Percentiles rank a stretch among this genome's conserved stretches.
phyloP scores from a whole-genome alignment of 2,329 filamentous ascomycete species.

The Fusarium acutatum region DNA sequence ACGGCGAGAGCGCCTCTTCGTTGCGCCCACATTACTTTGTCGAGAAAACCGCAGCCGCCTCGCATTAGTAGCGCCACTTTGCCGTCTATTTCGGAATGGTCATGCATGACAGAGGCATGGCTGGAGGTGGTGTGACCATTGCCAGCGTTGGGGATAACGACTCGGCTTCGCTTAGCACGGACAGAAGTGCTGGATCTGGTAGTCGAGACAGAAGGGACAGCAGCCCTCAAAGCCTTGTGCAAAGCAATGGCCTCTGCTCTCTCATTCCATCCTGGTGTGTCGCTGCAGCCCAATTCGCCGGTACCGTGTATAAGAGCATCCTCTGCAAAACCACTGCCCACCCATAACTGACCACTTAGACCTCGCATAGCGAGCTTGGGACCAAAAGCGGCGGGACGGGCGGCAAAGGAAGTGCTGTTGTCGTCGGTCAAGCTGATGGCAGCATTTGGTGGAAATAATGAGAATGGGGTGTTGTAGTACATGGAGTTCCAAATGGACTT shows the following conservation, averaged over 20 bases:
- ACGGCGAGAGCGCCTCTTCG: constrained; percentile 86
- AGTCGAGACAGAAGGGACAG: constrained; percentile 32
- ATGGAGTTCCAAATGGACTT: constrained; percentile 59
- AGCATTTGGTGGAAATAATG: constrained; percentile 92
- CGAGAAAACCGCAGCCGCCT: constrained; percentile 93
- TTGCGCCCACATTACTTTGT: constrained; percentile 98
- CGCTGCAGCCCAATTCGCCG: constrained; percentile 93
- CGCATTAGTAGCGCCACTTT: constrained; percentile 92
- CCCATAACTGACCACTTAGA: constrained; percentile 90
- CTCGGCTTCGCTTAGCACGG: constrained; percentile 43
- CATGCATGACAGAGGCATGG: constrained; percentile 88
- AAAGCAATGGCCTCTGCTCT: constrained; percentile 58
- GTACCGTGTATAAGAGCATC: constrained; percentile 72
- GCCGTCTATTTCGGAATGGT: constrained; percentile 89
- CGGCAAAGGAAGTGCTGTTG: constrained; percentile 96
- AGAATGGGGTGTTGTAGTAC: constrained; percentile 79
- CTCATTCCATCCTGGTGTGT: constrained; percentile 88
- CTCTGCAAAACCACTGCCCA: constrained; percentile 90
- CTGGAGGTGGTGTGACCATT: constrained; percentile 54
- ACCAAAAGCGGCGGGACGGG: constrained; percentile 92
- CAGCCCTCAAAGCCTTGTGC: constrained; percentile 50
- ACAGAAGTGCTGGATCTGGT: constrained; percentile 27
- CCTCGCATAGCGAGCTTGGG: constrained; percentile 78
- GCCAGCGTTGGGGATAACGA: constrained; percentile 46
- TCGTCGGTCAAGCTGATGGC: constrained; percentile 97